Base-by-base conservation (phyloP, 306 rosid species). In the Gillenia trifoliata region DNA sequence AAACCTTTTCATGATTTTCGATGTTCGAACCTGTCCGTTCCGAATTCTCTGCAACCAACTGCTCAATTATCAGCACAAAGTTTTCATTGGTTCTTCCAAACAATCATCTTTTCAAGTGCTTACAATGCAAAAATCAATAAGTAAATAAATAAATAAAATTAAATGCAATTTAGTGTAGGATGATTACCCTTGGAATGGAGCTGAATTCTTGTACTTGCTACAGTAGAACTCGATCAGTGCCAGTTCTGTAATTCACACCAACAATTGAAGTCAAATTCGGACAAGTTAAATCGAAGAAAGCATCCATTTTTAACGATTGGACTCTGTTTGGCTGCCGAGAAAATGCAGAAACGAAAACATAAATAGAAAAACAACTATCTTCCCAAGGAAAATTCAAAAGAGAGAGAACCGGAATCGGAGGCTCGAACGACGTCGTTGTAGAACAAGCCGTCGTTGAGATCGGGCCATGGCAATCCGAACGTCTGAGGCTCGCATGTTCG, bases 11-110 rank as follows among this genome's bases (percentile, higher is more conserved):
- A 23, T 68, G 73, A 78, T 62, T 72, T 59, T 68, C 33, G 66
- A 79, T 63, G 47, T 66, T 68, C 90, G 56, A 71, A 93, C 97
- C 98, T 90, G 97, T 71, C 91, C 85, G 62, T 72, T 83, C 78
- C 76, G 83, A 85, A 94, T 86, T 76, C 96, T 92, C 90, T 88
- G 96, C 93, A 89, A 69, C 98, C 98, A 94, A 84, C 97, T 94
- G 93, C 80, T 61, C 63, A 70, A 71, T 15, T 64, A 79, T 85
- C 76, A 84, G 84, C 33, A 64, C 28, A 59, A 10, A 17, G 8
- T 34, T 57, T 23, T 56, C 9, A 36, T 15, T 0, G 1, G 33
- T 52, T 70, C 59, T 20, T 19, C 31, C n/a, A 71, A 34, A 12
- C 15, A 64, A 64, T 25, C 50, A 52, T 34, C 1, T 28, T 28